A percentile compares a stretch with the other conserved stretches of the same genome.
Evolutionary conservation across 2,329 filamentous ascomycete genomes (phyloP).

Genomic region (Dothistroma pini): DNA sequence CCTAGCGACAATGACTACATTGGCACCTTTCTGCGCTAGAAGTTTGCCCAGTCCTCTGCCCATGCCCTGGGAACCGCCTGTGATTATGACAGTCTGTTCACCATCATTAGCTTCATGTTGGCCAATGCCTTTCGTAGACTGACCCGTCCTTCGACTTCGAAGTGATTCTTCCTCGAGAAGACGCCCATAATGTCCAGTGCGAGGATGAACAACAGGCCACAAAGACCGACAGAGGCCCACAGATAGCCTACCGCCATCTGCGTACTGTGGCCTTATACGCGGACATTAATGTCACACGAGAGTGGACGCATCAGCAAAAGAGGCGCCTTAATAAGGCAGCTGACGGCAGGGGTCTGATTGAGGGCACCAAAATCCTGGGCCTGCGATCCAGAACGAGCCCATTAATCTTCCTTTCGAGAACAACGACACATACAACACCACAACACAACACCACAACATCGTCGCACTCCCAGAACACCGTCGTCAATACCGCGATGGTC

Average conservation of each 20-base stretch:
- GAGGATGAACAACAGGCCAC: conserved; percentile 37
- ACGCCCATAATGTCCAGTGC: conserved; percentile 60
- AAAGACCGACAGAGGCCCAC: conserved; percentile 36
- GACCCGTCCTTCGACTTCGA: conserved; percentile 82
- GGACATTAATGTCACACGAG: neutral
- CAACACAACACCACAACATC: neutral
- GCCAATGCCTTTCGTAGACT: conserved; percentile 21
- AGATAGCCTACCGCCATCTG: conserved; percentile 38
- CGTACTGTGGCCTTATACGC: neutral
- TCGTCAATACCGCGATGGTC: conserved; percentile 60
- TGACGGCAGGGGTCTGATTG: neutral
- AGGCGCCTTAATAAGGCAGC: neutral
- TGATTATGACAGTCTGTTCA: conserved; percentile 78
- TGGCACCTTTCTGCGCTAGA: conserved; percentile 78
- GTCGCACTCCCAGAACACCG: neutral
- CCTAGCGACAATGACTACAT: conserved; percentile 80
- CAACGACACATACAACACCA: conserved; percentile 1
- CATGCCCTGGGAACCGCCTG: conserved; percentile 91
- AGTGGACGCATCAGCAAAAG: neutral
- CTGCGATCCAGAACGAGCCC: neutral
- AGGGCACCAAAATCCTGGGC: neutral
- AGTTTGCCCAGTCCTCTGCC: conserved; percentile 71
- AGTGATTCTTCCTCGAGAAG: conserved; percentile 66
- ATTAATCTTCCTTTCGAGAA: neutral
- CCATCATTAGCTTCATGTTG: conserved; percentile 6